Conservation (phyloP, 257 asterid species). For the Fraxinus pennsylvanica region DNA sequence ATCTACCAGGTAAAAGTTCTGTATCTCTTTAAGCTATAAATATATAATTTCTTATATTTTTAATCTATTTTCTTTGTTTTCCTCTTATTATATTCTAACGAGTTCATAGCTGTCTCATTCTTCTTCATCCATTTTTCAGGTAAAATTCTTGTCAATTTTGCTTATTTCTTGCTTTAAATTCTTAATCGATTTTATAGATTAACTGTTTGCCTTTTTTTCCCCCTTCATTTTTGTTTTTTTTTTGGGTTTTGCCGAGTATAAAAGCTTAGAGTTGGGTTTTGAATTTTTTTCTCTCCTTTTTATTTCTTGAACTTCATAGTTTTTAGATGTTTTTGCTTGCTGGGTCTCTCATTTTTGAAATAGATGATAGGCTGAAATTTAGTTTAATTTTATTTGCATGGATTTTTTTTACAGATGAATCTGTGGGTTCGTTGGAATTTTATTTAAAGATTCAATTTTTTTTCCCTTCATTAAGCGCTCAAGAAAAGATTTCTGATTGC, state of each 20-base stretch:
- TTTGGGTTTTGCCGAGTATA: not conserved
- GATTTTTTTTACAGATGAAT: conserved; percentile 29
- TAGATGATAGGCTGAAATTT: not conserved
- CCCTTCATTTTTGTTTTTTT: not conserved
- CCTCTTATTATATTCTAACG: conserved; percentile 4
- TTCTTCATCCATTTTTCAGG: conserved; percentile 26
- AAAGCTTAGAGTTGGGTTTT: conserved; percentile 16
- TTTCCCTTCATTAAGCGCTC: conserved; percentile 21
- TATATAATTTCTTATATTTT: not conserved
- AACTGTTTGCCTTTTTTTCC: not conserved
- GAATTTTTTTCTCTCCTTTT: not conserved
- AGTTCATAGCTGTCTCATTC: conserved; percentile 19
- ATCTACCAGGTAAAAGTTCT: conserved; percentile 37
- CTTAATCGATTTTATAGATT: conserved; percentile 5
- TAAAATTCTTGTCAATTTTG: conserved; percentile 9
- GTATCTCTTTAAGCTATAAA: conserved; percentile 16
- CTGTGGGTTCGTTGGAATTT: conserved; percentile 23
- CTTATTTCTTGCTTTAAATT: not conserved
- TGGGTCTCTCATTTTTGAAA: conserved; percentile 7
- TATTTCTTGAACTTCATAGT: conserved; percentile 3
- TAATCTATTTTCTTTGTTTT: not conserved
- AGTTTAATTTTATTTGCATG: conserved; percentile 21
- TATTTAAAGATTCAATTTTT: conserved; percentile 14
- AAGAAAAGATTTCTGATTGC: conserved; percentile 16
- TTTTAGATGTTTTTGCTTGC: conserved; percentile 11